A percentile compares a stretch with the other conserved stretches of the same genome.
These are phyloP conservation scores for Magnusiomyces ingens DNA, from an alignment of 1,139 yeast species.

Conservation along the genomic window DNA sequence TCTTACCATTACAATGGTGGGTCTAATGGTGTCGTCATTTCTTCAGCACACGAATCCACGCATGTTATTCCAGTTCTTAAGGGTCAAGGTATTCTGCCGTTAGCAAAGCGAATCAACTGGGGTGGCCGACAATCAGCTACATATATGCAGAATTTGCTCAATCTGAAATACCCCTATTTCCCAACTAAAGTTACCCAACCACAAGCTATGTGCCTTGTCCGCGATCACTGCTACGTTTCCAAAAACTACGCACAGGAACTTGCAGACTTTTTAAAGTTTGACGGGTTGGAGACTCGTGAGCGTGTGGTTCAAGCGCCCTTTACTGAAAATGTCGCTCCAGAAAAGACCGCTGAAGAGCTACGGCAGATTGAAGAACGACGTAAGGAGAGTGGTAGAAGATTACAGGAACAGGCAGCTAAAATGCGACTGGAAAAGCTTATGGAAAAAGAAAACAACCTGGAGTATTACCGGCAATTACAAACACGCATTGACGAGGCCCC, in stretches of 20 bases:
- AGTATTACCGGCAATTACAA: slow-evolving; percentile 56
- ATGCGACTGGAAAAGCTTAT: slow-evolving; percentile 71
- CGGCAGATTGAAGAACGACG: slow-evolving; percentile 72
- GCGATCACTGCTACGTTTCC: slow-evolving; percentile 75
- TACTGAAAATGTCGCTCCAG: slow-evolving; percentile 53
- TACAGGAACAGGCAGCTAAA: slow-evolving; percentile 90
- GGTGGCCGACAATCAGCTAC: slow-evolving; percentile 76
- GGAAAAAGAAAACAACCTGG: slow-evolving; percentile 75
- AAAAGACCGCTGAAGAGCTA: slow-evolving; percentile 78
- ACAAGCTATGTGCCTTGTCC: slow-evolving; percentile 62
- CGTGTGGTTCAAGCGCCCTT: slow-evolving; percentile 79
- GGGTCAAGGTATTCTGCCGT: slow-evolving; percentile 58
- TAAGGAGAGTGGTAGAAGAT: slow-evolving; percentile 75
- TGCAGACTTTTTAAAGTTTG: slow-evolving; percentile 49
- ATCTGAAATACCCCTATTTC: slow-evolving; percentile 85
- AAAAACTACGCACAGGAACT: slow-evolving; percentile 61
- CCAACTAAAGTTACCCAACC: slow-evolving; percentile 62
- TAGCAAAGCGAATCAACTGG: slow-evolving; percentile 81
- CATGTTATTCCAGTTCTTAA: slow-evolving; percentile 72
- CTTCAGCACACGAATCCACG: slow-evolving; percentile 78
- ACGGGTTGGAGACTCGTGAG: slow-evolving; percentile 58
- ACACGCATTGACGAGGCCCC: slow-evolving; percentile 42
- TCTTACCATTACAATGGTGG: slow-evolving; percentile 48
- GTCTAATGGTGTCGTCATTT: slow-evolving; percentile 63
- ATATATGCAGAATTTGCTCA: slow-evolving; percentile 55